Evolutionary conservation across 495 filamentous ascomycete genomes (phyloP).

Genomic region (Astrothelium macrocarpum): DNA sequence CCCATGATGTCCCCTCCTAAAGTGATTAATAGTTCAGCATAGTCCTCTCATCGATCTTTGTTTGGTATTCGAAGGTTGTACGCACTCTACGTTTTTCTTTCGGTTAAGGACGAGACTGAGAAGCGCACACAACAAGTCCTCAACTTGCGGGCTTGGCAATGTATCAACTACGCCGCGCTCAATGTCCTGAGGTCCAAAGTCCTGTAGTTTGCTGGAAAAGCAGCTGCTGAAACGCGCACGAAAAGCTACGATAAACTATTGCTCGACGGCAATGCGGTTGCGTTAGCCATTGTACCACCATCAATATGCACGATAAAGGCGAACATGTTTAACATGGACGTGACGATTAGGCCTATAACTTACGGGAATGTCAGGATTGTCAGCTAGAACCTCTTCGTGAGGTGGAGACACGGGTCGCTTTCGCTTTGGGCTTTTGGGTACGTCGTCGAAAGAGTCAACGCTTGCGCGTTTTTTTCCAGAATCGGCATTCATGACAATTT

Average conservation of each 20-base stretch:
- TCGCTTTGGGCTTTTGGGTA: slow-evolving; percentile 1
- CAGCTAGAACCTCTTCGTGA: slow-evolving; percentile 23
- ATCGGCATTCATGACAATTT: background rate
- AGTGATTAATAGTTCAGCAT: background rate
- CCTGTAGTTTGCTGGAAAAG: slow-evolving; percentile 74
- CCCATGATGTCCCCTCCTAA: slow-evolving; percentile 73
- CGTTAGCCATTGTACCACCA: slow-evolving; percentile 22
- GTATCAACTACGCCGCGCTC: slow-evolving; percentile 72
- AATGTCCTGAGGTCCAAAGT: slow-evolving; percentile 91
- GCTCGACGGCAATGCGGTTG: slow-evolving; percentile 24
- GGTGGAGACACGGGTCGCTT: slow-evolving; percentile 19
- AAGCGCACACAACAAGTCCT: slow-evolving; percentile 80
- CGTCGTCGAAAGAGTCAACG: background rate
- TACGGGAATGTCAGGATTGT: slow-evolving; percentile 26
- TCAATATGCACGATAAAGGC: slow-evolving; percentile 28
- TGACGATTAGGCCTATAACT: slow-evolving; percentile 11
- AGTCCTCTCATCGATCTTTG: background rate
- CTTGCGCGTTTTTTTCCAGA: background rate
- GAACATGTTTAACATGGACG: slow-evolving; percentile 12
- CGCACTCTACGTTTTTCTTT: slow-evolving; percentile 97
- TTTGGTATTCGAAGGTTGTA: slow-evolving; percentile 24
- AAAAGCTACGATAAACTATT: slow-evolving; percentile 95
- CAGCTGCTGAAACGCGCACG: slow-evolving; percentile 82
- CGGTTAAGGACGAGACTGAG: slow-evolving; percentile 82
- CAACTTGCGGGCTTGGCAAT: slow-evolving; percentile 71